Evolutionary conservation across 1,284 basidiomycete species (phyloP).

Genomic region (Sparassis latifolia): DNA sequence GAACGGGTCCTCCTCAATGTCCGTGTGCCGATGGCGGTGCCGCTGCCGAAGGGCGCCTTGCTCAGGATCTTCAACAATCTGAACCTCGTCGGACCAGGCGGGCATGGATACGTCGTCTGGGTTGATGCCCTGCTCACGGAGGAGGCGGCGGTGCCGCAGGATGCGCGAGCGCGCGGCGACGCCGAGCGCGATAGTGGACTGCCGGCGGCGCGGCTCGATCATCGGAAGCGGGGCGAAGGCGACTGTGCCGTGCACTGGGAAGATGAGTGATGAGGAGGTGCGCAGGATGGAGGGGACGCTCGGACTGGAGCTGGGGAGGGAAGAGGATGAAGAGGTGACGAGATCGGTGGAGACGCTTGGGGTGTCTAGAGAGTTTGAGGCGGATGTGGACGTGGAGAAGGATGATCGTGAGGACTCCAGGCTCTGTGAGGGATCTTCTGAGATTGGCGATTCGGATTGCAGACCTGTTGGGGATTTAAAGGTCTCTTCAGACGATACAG

Average conservation of each 20-base stretch:
- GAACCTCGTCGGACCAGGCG: constrained; percentile 6
- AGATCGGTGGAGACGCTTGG: not conserved
- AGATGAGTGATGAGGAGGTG: constrained; percentile 8
- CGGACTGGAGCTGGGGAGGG: constrained; percentile 3
- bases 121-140: constrained; percentile 15
- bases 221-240: constrained; percentile 63
- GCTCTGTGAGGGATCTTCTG: not conserved
- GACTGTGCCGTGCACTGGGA: constrained; percentile 27
- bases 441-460: too few species aligned
- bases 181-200: constrained; percentile 52
- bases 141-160: constrained; percentile 24
- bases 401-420: constrained; percentile 7
- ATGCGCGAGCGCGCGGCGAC: constrained; percentile 54
- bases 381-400: constrained; percentile 2
- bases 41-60: not conserved
- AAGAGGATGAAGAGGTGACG: constrained; percentile 10
- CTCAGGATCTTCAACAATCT: constrained; percentile 7
- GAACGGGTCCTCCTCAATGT: constrained; percentile 18
- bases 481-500: not conserved
- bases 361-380: not conserved
- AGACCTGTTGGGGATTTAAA: too few species aligned
- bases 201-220: constrained; percentile 46
- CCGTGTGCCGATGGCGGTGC: constrained; percentile 9
- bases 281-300: constrained; percentile 4
- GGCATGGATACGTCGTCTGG: constrained; percentile 8